Conservation (phyloP, 2,329 filamentous ascomycete genomes). For the Anthostomella pinea region DNA sequence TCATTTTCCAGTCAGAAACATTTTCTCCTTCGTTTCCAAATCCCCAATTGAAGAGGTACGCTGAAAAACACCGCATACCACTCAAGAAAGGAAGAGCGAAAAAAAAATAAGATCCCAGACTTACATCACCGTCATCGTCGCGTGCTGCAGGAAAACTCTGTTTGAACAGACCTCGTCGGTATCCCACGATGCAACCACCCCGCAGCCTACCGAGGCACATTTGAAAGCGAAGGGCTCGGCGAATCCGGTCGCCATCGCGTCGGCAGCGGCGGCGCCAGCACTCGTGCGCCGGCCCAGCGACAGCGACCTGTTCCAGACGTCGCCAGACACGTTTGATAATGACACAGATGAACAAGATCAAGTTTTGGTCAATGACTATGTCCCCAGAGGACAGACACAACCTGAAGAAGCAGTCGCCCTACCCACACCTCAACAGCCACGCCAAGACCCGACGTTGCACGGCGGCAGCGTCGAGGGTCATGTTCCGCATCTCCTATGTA, state of each 20-base stretch:
- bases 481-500: conserved; percentile 48
- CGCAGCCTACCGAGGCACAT: conserved; percentile 43
- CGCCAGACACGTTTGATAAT: conserved; percentile 16
- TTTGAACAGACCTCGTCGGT: conserved; percentile 27
- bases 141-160: conserved; percentile 30
- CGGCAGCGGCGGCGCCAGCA: conserved; percentile 27
- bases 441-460: conserved; percentile 19
- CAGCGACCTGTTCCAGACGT: conserved; percentile 24
- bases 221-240: conserved; percentile 34
- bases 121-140: conserved; percentile 23
- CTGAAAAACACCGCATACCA: too few species aligned
- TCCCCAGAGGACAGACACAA: too few species aligned
- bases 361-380: too few species aligned
- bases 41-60: conserved; percentile 19
- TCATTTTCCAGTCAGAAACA: conserved; percentile 6
- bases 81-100: not conserved
- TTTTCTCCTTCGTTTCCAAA: conserved; percentile 17
- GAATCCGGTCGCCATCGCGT: conserved; percentile 35
- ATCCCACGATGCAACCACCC: conserved; percentile 20
- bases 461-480: conserved; percentile 40
- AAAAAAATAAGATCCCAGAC: conserved; percentile 9
- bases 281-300: conserved; percentile 25
- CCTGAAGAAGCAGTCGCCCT: too few species aligned
- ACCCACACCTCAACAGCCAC: too few species aligned
- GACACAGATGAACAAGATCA: conserved; percentile 25